Evolutionary conservation across 2,329 filamentous ascomycete genomes (phyloP), one percentile per base, ranked within the genome.

Genomic region (Epichloe gansuensis): DNA sequence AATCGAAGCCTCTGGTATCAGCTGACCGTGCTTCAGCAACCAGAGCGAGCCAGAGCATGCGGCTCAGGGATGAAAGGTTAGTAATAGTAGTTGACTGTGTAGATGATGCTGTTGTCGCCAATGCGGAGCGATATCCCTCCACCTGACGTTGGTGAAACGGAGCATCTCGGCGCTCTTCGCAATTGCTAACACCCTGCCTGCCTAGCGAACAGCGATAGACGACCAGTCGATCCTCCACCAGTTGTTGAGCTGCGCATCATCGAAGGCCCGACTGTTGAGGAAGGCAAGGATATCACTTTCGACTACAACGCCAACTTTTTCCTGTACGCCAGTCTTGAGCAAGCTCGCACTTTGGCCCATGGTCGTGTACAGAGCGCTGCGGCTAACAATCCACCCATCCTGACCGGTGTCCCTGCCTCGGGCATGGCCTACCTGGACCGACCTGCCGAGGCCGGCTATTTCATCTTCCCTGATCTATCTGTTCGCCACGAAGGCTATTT

Each of bases 301-400:
- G 80, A 82, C 54, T 95, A 96, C 74, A 91, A 95, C 65, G 91
- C 91, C 65, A 95, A 95, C 70, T 97, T 97, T 78, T 97, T 98
- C 72, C 83, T 97, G 42, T 97, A 89, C 63, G 88, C 91, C 50
- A 96, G 90, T 5, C 77, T 98, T 54, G 90, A 96, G 65, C 83
- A 88, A 61, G 86, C 89, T 31, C 86, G 91, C 39, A 81, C 83
- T 34, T 86, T 96, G 55, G 89, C 89, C 17, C 85, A 89, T 54
- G 87, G 86, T 49, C 86, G 90, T 59, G 81, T 88, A 46, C 81
- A 82, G 60, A 76, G 77, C 12, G 77, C 76, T 34, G 74, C 82
- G n/a, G 80, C 85, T 11, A 80, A 82, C 48, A 84, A 82, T 54
- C 83, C 85, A 44, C 87, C 93, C 0, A 91, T 97, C 25, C 74